Conservation (phyloP, 2,329 filamentous ascomycete genomes). For the Phyllosticta ampelicida region DNA sequence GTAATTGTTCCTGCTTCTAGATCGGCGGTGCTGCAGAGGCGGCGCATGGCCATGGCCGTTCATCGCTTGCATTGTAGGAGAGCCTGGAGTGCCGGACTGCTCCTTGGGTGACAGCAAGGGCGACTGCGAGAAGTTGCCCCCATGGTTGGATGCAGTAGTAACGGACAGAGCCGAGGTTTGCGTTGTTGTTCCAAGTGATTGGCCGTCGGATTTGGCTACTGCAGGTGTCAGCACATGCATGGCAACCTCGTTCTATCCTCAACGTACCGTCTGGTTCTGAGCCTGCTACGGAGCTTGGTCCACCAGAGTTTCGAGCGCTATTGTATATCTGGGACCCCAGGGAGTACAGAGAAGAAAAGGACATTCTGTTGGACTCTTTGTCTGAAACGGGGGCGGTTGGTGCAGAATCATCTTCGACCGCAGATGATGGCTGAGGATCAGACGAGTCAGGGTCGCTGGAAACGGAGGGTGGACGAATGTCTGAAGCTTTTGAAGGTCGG, state of each 20-base stretch:
- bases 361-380: slow-evolving; percentile 52
- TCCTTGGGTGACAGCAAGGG: slow-evolving; percentile 25
- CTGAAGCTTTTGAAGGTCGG: slow-evolving; percentile 32
- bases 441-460: slow-evolving; percentile 18
- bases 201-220: slow-evolving; percentile 18
- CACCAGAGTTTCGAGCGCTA: slow-evolving; percentile 43
- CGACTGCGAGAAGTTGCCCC: slow-evolving; percentile 30
- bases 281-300: slow-evolving; percentile 33
- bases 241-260: not conserved
- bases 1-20: slow-evolving; percentile 39
- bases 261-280: slow-evolving; percentile 35
- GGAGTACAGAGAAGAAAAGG: slow-evolving; percentile 63
- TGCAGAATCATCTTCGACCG: slow-evolving; percentile 37
- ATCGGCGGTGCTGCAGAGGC: slow-evolving; percentile 14
- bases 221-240: slow-evolving; percentile 12
- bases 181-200: slow-evolving; percentile 28
- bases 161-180: slow-evolving; percentile 34
- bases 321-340: slow-evolving; percentile 47
- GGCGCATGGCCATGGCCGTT: slow-evolving; percentile 1
- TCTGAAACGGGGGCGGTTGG: slow-evolving; percentile 33
- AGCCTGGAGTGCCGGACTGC: slow-evolving; percentile 11
- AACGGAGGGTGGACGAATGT: slow-evolving; percentile 20
- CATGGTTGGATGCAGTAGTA: slow-evolving; percentile 32
- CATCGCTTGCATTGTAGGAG: slow-evolving; percentile 1
- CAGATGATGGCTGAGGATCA: slow-evolving; percentile 29